phyloP scores from a whole-genome alignment of 768 basidiomycete species.

The Mrakia blollopis region DNA sequence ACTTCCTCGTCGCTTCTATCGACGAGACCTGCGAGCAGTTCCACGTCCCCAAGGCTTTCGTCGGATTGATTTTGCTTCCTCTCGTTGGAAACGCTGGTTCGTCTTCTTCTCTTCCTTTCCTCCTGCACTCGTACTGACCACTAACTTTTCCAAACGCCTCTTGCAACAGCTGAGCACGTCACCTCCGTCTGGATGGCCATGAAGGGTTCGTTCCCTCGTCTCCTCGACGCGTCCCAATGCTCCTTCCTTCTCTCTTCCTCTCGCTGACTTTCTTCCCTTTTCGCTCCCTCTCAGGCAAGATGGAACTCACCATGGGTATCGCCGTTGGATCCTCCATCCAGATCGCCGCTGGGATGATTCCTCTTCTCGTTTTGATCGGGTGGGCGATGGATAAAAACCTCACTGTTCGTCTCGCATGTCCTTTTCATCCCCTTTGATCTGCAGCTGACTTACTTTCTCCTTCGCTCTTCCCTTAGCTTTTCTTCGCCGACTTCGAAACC shows the following conservation, averaged over 20 bases:
- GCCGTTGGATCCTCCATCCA: conserved; percentile 41
- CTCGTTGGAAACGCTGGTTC: conserved; percentile 26
- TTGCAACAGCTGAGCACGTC: conserved; percentile 28
- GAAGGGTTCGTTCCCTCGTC: conserved; percentile 1
- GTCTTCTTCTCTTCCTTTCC: neutral
- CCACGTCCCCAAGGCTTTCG: conserved; percentile 29
- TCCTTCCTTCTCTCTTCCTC: no score
- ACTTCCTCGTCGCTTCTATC: conserved; percentile 27
- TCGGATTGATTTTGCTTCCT: conserved; percentile 29
- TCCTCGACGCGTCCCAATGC: no score
- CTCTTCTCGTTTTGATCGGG: conserved; percentile 78
- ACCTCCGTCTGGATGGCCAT: conserved; percentile 31
- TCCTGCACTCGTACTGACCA: no score
- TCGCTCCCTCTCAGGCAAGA: conserved; percentile 20
- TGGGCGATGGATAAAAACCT: conserved; percentile 57
- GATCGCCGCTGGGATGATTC: conserved; percentile 49
- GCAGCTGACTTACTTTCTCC: neutral
- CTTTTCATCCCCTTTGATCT: neutral
- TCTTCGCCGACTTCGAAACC: conserved; percentile 43
- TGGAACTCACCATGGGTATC: conserved; percentile 35
- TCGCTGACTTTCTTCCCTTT: no score
- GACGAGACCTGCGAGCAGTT: conserved; percentile 35
- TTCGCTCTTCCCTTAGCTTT: conserved; percentile 33
- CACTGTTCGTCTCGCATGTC: conserved; percentile 25
- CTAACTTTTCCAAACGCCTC: no score